Conservation (phyloP, 768 basidiomycete genomes). For the Amanita exitialis region DNA sequence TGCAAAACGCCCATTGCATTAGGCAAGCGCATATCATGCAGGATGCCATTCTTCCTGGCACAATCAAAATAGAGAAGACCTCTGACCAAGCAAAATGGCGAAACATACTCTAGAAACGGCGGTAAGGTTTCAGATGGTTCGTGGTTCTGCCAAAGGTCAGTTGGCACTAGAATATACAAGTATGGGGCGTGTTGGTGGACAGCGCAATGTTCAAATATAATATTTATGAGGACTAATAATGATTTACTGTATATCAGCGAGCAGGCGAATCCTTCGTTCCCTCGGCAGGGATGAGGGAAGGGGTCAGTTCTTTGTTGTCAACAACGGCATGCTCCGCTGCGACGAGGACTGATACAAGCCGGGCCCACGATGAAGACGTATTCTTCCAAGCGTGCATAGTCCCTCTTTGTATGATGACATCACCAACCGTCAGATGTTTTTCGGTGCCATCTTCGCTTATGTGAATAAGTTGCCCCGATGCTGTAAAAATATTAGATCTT, state of each 20-base stretch:
- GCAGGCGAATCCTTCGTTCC: background rate
- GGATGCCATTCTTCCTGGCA: too few relatives aligned
- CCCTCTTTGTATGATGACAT: conserved; percentile 46
- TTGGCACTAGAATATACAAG: too few relatives aligned
- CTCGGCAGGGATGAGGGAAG: conserved; percentile 15
- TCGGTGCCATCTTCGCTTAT: conserved; percentile 48
- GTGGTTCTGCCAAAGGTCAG: too few relatives aligned
- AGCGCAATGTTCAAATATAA: too few relatives aligned
- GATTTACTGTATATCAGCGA: background rate
- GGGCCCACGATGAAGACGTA: conserved; percentile 37
- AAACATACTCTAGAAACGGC: too few relatives aligned
- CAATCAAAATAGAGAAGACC: too few relatives aligned
- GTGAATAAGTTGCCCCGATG: conserved; percentile 44
- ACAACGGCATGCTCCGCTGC: conserved; percentile 44
- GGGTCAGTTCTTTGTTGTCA: conserved; percentile 29
- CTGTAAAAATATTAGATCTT: conserved; percentile 18
- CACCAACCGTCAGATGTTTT: conserved; percentile 41
- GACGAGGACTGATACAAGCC: conserved; percentile 44
- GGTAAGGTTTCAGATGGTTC: too few relatives aligned
- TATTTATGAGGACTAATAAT: background rate
- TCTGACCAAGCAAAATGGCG: background rate
- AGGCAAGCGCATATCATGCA: too few relatives aligned
- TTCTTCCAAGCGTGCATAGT: conserved; percentile 57
- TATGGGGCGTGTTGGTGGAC: too few relatives aligned
- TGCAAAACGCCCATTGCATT: too few relatives aligned